Percentiles rank a stretch among this genome's conserved stretches.
phyloP scores from a whole-genome alignment of 768 basidiomycete genomes.

The Agaricus subrufescens region DNA sequence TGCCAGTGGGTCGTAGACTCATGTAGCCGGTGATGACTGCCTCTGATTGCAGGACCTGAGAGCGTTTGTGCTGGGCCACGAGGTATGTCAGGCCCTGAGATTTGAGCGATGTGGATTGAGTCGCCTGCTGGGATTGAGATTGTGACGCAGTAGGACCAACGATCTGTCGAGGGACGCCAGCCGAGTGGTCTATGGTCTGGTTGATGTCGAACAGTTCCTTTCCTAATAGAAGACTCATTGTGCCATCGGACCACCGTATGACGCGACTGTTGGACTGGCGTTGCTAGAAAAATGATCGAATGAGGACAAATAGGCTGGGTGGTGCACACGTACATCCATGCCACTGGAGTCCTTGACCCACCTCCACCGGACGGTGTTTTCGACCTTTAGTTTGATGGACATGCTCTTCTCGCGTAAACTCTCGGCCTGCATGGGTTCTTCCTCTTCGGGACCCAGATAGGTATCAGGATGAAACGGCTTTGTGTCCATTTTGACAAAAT shows the following conservation, averaged over 20 bases:
- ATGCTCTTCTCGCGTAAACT: slow-evolving; percentile 73
- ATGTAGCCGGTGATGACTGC: slow-evolving; percentile 80
- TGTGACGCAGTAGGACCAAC: slow-evolving; percentile 40
- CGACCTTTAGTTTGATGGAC: slow-evolving; percentile 82
- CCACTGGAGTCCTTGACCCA: slow-evolving; percentile 81
- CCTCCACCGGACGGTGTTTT: slow-evolving; percentile 94
- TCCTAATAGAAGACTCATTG: slow-evolving; percentile 84
- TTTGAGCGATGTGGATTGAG: slow-evolving; percentile 35
- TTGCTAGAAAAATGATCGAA: slow-evolving; percentile 36
- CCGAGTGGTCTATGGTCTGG: slow-evolving; percentile 74
- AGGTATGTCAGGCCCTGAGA: slow-evolving; percentile 83
- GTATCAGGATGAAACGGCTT: slow-evolving; percentile 88
- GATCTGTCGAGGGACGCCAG: slow-evolving; percentile 53
- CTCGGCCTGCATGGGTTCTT: slow-evolving; percentile 51
- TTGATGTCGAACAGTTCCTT: slow-evolving; percentile 92
- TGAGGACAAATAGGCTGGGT: neutral
- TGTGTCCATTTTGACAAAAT: slow-evolving; percentile 85
- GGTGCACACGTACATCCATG: slow-evolving; percentile 57
- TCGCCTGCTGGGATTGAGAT: slow-evolving; percentile 33
- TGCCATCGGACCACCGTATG: slow-evolving; percentile 94
- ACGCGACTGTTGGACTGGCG: slow-evolving; percentile 89
- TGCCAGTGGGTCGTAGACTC: slow-evolving; percentile 80
- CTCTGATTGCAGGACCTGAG: slow-evolving; percentile 83
- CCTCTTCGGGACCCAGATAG: slow-evolving; percentile 80
- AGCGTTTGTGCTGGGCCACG: slow-evolving; percentile 84